Percentiles rank a stretch among this genome's conserved stretches.
Conservation (phyloP, 352 stramenopile genomes). For the Phytophthora litchii region DNA sequence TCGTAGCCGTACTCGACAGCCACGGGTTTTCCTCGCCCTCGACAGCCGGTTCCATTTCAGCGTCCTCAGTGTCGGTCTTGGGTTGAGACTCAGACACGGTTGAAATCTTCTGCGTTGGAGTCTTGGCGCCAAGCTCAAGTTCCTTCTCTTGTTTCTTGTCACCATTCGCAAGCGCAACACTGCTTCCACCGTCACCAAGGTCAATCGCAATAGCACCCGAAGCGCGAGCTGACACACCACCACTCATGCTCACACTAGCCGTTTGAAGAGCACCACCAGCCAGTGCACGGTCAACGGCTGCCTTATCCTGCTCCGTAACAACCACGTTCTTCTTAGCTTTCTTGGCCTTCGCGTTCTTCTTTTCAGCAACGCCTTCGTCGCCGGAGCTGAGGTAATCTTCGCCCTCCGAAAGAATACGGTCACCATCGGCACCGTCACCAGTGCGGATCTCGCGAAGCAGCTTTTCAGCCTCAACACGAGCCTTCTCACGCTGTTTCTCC, state of each 20-base stretch:
- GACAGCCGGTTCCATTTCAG: conserved; percentile 24
- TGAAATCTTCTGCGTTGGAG: conserved; percentile 15
- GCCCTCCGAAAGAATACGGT: conserved; percentile 62
- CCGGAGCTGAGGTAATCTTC: conserved; percentile 54
- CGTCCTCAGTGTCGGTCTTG: conserved; percentile 28
- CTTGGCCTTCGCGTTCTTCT: conserved; percentile 40
- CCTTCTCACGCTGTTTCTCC: conserved; percentile 93
- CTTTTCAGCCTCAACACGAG: conserved; percentile 92
- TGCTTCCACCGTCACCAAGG: conserved; percentile 52
- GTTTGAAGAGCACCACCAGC: conserved; percentile 63
- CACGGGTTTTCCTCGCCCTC: conserved; percentile 73
- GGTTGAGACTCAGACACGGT: conserved; percentile 6
- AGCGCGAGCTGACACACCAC: conserved; percentile 65
- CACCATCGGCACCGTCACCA: conserved; percentile 78
- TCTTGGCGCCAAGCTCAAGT: conserved; percentile 45
- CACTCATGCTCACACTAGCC: conserved; percentile 74
- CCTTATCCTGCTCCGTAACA: conserved; percentile 58
- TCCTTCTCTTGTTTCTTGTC: conserved; percentile 25
- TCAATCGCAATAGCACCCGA: conserved; percentile 72
- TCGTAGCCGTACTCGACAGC: conserved; percentile 53
- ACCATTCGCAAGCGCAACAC: conserved; percentile 32
- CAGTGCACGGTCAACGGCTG: conserved; percentile 58
- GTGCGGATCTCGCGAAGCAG: conserved; percentile 94
- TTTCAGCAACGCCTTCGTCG: conserved; percentile 35
- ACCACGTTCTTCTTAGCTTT: conserved; percentile 49